A percentile compares a stretch with the other conserved stretches of the same genome.
These are phyloP conservation scores for Torulaspora pretoriensis DNA, from an alignment of 1,139 yeast genomes.

Conservation along the genomic window DNA sequence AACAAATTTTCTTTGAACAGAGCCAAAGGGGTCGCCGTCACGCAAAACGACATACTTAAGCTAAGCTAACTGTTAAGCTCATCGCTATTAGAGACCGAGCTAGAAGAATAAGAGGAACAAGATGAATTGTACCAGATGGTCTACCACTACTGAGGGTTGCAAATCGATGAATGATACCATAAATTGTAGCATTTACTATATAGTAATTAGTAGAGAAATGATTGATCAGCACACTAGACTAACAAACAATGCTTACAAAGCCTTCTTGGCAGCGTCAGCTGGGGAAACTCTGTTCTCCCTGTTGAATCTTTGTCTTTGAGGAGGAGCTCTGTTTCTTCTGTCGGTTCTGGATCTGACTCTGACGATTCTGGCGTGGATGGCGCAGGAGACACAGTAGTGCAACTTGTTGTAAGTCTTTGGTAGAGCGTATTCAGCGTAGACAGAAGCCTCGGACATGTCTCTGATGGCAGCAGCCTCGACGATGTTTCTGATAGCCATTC, in stretches of 20 bases:
- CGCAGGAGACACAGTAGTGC: constrained; percentile 99
- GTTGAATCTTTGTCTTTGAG: constrained; percentile 98
- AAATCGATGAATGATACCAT: constrained; percentile 1
- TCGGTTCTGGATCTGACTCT: constrained; percentile 99
- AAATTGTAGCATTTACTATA: constrained; percentile 5
- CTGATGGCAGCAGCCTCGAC: constrained; percentile 99
- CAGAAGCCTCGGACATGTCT: constrained; percentile 99
- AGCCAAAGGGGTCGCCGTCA: constrained; percentile 1
- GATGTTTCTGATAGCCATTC: constrained; percentile 99
- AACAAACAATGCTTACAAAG: constrained; percentile 40
- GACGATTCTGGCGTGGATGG: constrained; percentile 99
- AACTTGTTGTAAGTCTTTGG: constrained; percentile 99
- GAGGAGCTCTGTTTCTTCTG: constrained; percentile 99
- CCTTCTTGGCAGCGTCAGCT: constrained; percentile 96
- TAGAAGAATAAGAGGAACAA: neutral
- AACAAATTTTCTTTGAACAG: constrained; percentile 5
- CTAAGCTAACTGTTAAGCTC: neutral
- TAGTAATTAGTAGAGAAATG: constrained; percentile 3
- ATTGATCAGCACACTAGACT: constrained; percentile 8
- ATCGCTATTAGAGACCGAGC: no score
- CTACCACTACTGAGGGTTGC: no score
- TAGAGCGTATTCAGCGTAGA: constrained; percentile 97
- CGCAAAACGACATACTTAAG: neutral
- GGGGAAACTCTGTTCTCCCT: constrained; percentile 89
- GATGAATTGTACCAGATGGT: no score